phyloP scores from a whole-genome alignment of 345 rosid genomes.

The Arabidopsis arenosa region DNA sequence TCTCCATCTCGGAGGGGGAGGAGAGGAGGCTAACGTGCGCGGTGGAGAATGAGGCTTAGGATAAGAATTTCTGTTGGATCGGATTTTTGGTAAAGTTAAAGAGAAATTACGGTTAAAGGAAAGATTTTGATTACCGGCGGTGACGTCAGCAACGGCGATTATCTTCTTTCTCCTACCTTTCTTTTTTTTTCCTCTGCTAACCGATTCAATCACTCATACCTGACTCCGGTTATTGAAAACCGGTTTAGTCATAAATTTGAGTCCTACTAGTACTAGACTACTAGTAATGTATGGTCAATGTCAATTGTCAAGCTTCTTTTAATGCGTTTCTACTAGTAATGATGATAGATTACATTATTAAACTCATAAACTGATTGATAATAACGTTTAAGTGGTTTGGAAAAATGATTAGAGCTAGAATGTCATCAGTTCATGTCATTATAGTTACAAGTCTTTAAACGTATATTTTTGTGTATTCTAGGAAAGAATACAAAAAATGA shows the following conservation, averaged over 20 bases:
- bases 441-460: background rate
- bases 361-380: background rate
- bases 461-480: background rate
- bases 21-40: slow-evolving; percentile 41
- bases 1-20: slow-evolving; percentile 35
- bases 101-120: slow-evolving; percentile 22
- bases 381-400: background rate
- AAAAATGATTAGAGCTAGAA: background rate
- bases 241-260: slow-evolving; percentile 21
- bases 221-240: slow-evolving; percentile 18
- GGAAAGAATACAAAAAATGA: background rate
- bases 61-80: slow-evolving; percentile 34
- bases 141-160: slow-evolving; percentile 59
- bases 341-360: background rate
- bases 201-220: slow-evolving; percentile 11
- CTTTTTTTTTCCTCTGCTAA: slow-evolving; percentile 10
- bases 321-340: background rate
- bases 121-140: slow-evolving; percentile 53
- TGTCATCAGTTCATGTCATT: background rate
- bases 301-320: background rate
- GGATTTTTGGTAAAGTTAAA: slow-evolving; percentile 17
- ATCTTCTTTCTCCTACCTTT: background rate
- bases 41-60: slow-evolving; percentile 26
- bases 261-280: slow-evolving; percentile 2
- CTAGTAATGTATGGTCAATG: background rate